Evolutionary conservation across 768 basidiomycete species (phyloP).

Genomic region (Agrocybe praecox): DNA sequence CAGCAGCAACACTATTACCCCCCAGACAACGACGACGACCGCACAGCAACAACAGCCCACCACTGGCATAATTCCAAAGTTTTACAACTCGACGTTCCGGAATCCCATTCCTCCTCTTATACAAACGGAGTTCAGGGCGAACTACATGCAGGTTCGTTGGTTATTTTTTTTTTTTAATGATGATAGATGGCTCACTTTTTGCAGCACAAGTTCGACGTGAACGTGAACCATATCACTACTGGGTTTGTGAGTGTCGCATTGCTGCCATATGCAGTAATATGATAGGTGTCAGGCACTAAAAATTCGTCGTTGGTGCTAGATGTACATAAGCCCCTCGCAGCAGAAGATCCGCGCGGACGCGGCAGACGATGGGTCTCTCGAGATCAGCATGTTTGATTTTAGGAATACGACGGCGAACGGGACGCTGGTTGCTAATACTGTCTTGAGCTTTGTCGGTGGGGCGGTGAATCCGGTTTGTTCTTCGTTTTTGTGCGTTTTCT

Average conservation of each 20-base stretch:
- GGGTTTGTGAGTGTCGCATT: slow-evolving; percentile 19
- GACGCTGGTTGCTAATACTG: slow-evolving; percentile 23
- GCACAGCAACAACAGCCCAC: not conserved
- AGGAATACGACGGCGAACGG: slow-evolving; percentile 26
- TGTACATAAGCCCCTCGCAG: slow-evolving; percentile 29
- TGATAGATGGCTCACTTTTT: not conserved
- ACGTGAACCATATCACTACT: slow-evolving; percentile 18
- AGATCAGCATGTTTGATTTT: slow-evolving; percentile 28
- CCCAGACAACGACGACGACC: too few relatives aligned
- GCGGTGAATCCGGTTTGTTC: slow-evolving; percentile 22
- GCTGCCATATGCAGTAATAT: not conserved
- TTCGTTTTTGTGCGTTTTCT: slow-evolving; percentile 23
- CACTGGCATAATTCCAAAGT: too few relatives aligned
- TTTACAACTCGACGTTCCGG: slow-evolving; percentile 17
- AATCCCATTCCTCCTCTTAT: slow-evolving; percentile 18
- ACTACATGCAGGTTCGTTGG: slow-evolving; percentile 17
- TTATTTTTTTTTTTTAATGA: not conserved
- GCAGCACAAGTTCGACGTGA: slow-evolving; percentile 22
- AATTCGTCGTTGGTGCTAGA: slow-evolving; percentile 7
- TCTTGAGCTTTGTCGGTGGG: slow-evolving; percentile 21
- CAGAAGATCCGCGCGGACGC: slow-evolving; percentile 26
- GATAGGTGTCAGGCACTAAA: not conserved
- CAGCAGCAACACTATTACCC: too few relatives aligned
- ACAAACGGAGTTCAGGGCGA: slow-evolving; percentile 19
- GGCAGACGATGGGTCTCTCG: slow-evolving; percentile 21